Evolutionary conservation across 306 rosid species (phyloP), one percentile per base, ranked within the genome.

Genomic region (Oemleria cerasiformis): DNA sequence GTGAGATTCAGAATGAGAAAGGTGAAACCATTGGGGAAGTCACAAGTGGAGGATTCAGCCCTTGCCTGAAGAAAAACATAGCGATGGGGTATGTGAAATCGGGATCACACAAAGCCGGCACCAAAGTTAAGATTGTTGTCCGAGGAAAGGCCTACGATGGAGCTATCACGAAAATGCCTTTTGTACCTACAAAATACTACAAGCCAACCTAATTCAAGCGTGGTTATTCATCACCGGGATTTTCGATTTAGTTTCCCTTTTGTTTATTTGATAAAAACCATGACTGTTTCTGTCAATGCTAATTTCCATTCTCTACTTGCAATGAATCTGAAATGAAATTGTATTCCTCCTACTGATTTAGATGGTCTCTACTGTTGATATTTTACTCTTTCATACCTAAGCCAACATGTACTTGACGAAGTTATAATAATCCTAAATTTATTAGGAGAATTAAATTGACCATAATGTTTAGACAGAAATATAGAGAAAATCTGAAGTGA

Each of bases 1-100:
- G 96, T 43, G 97, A 91, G 88, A 91, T 94, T 81, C 89, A 94
- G 67, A 87, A 88, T 49, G 96, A 84, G 70, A 86, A 80, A 53
- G 99, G 97, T 3, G 86, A 85, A 21, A 86, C 79, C 78, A 90
- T 94, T 56, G 99, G 99, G 25, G 97, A 94, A 74, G 85, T 94
- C 58, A 94, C 99, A 14, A 94, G 99, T 68, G 99, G 99, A 73
- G 99, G 99, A 80, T 94, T 94, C 78, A 94, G 97, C 73, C 99
- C 99, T 57, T 91, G 96, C 86, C 90, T 94, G 7, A 83, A 95
- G 92, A 95, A 89, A 94, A 95, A 95, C 73, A 89, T 95, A 42
- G 95, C 97, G 11, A 91, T 95, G 90, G 99, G 99, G 9, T 95
- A 95, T 76, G 96, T 95, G 82, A 95, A 91, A 81, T 95, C 97